Conservation (phyloP, 352 stramenopile genomes). For the Peronospora farinosa region DNA sequence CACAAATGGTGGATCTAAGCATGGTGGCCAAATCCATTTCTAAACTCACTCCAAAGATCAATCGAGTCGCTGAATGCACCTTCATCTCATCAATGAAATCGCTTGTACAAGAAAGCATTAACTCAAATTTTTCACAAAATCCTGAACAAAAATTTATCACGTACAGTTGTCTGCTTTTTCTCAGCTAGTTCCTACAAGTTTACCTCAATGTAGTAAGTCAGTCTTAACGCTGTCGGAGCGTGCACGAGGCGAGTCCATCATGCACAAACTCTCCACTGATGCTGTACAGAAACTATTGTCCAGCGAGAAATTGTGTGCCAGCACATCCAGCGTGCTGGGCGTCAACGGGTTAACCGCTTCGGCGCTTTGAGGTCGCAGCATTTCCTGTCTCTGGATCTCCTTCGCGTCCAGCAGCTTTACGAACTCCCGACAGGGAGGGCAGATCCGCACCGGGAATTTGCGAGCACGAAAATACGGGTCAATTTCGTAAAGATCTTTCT, state of each 20-base stretch:
- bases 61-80: slow-evolving; percentile 18
- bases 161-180: slow-evolving; percentile 1
- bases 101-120: neutral
- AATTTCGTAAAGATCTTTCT: slow-evolving; percentile 25
- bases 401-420: slow-evolving; percentile 23
- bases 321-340: slow-evolving; percentile 21
- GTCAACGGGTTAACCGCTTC: slow-evolving; percentile 24
- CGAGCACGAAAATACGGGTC: slow-evolving; percentile 24
- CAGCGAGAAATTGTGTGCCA: slow-evolving; percentile 29
- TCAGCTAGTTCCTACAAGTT: neutral
- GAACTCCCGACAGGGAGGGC: slow-evolving; percentile 23
- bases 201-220: slow-evolving; percentile 21
- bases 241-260: slow-evolving; percentile 21
- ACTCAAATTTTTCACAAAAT: neutral
- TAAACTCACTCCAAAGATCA: slow-evolving; percentile 33
- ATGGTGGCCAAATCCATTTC: slow-evolving; percentile 44
- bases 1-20: slow-evolving; percentile 35
- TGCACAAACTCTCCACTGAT: slow-evolving; percentile 27
- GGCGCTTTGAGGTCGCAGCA: slow-evolving; percentile 14
- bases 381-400: slow-evolving; percentile 28
- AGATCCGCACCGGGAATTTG: slow-evolving; percentile 25
- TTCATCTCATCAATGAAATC: neutral
- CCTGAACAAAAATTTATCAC: neutral
- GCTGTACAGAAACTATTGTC: slow-evolving; percentile 30
- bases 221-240: slow-evolving; percentile 27